Conservation (phyloP, 2,329 filamentous ascomycete species). For the Emydomyces testavorans region DNA sequence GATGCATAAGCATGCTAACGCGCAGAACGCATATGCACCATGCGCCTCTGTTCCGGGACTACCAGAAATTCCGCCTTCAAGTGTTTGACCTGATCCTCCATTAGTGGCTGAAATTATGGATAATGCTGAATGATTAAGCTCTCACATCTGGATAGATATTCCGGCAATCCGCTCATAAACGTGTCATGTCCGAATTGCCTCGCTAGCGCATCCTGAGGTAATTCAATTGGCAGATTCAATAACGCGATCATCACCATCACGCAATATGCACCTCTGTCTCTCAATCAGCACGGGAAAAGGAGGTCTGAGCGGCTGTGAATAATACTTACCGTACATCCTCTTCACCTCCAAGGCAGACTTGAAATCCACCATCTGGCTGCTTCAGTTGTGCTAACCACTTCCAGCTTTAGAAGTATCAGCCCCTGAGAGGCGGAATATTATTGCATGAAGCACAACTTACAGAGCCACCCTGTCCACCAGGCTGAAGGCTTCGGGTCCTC, state of each 20-base stretch:
- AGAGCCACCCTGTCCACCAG: constrained; percentile 70
- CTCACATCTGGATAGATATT: constrained; percentile 72
- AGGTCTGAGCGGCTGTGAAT: not conserved
- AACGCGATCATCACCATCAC: constrained; percentile 74
- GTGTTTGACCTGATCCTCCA: constrained; percentile 60
- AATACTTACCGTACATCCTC: constrained; percentile 68
- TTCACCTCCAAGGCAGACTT: constrained; percentile 74
- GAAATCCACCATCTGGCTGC: constrained; percentile 79
- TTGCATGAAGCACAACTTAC: constrained; percentile 27
- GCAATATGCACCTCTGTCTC: constrained; percentile 72
- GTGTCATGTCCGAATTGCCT: constrained; percentile 49
- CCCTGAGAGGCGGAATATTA: not conserved
- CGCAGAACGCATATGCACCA: constrained; percentile 93
- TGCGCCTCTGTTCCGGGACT: constrained; percentile 84
- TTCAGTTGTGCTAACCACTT: constrained; percentile 80
- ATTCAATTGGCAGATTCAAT: constrained; percentile 67
- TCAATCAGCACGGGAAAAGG: constrained; percentile 12
- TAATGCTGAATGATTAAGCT: constrained; percentile 19
- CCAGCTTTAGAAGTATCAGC: constrained; percentile 45
- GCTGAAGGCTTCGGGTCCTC: constrained; percentile 60
- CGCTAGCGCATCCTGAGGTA: constrained; percentile 62
- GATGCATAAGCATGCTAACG: constrained; percentile 76
- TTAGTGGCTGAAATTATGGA: constrained; percentile 6
- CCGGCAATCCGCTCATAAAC: constrained; percentile 61
- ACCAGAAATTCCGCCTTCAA: constrained; percentile 83